Base-by-base conservation (phyloP, 768 basidiomycete genomes). In the Fibroporia radiculosa region DNA sequence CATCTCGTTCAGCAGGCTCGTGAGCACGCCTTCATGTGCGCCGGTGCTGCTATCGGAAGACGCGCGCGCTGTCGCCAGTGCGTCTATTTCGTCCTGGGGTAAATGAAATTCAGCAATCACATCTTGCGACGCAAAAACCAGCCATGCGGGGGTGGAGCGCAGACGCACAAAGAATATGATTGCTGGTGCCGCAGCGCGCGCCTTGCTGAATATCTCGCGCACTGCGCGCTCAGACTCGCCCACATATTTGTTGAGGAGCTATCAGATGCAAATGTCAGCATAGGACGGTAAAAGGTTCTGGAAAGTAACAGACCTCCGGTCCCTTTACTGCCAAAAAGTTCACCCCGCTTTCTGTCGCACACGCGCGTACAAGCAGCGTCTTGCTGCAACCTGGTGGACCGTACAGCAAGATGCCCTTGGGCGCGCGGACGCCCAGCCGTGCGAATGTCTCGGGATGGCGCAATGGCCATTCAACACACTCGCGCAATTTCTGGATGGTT, bases 381-480 rank as follows among this genome's bases (percentile, higher is more conserved):
- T 98, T 98, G 55, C 90, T 92, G 57, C 93, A 96, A n/a, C 93
- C 93, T 3, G 93, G 95, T 3, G 93, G 93, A 3, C 93, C 93
- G 62, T 93, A 99, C 13, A 98, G 68, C 35, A 99, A 65, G 5
- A 98, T 78, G 0, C 95, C 95, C 55, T 87, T 82, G 0, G 95
- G 92, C 3, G 95, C 85, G 37, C 74, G 73, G 10, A 93, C 88
- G 1, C 95, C 95, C 1, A 99, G 70, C 19, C 93, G 73, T 55
- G 75, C 74, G 61, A 99, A 97, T 12, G 86, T 79, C 38, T 89
- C 85, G 0, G 85, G 82, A 64, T 96, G 87, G 26, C 80, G 67
- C 22, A 98, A 63, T 0, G 95, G 96, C 96, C 95, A 98, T 60
- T 98, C 96, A 18, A 99, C 84, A 25, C 83, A 82, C 64, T 99